Base-by-base conservation (phyloP, 805 yeast genomes). In the Candida glaebosa region DNA sequence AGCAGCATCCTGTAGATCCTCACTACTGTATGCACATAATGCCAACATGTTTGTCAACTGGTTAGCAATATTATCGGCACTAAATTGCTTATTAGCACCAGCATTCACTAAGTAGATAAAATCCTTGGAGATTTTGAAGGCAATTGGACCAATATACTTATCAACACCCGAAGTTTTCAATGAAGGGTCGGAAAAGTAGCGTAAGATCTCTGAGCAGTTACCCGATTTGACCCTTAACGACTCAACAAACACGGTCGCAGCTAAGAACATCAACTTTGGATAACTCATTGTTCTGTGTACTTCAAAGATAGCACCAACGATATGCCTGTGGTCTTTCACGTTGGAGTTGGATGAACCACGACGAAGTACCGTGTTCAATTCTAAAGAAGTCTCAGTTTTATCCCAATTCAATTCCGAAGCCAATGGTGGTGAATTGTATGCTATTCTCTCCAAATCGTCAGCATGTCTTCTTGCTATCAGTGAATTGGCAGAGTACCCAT, bases 371-470 rank as follows among this genome's bases (percentile, higher is more conserved):
- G 96, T 84, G 57, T 93, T 93, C 69, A 93, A 75, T 54, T 93
- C 97, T 47, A 93, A 73, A 2, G 96, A 87, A 15, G 95, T 87
- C 58, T 93, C 99, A 9, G 91, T 83, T 54, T 89, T 81, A 56
- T 84, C 81, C 63, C 89, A 79, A 3, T 90, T 81, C 14, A 74
- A 67, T 52, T 86, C 95, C 2, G 93, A 82, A 0, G 95, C 95
- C 39, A 89, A 71, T 2, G 96, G 88, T 2, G 96, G 96, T 4
- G 97, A 76, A 55, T 77, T 85, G 57, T 84, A 78, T 1, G 99
- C 98, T 50, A 93, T 84, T 40, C 81, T 68, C 51, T 75, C 70
- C 32, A 91, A 69, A 19, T 78, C 77, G 0, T 50, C 50, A 33
- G 62, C 58, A 53, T 76, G 73, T n/a, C 64, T 63, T 41, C 65